Percentiles rank a stretch among this genome's conserved stretches.
phyloP scores from a whole-genome alignment of 2,329 filamentous ascomycete genomes.

The Sclerotinia trifoliorum region DNA sequence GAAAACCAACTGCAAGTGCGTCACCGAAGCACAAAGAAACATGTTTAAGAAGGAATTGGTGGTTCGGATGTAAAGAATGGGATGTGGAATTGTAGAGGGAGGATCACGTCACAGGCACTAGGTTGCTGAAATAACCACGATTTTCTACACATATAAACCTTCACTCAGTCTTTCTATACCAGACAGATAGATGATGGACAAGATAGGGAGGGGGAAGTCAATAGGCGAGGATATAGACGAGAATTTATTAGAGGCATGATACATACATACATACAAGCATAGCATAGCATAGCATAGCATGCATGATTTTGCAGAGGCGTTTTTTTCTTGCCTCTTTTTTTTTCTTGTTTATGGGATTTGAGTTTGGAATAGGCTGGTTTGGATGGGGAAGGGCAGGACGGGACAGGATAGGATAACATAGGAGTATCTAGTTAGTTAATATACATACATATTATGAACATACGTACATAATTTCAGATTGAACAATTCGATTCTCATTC shows the following conservation, averaged over 20 bases:
- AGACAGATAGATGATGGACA: neutral
- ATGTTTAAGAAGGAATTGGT: slow-evolving; percentile 34
- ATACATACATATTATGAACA: neutral
- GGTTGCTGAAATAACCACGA: neutral
- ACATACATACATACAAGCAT: neutral
- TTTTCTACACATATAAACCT: neutral
- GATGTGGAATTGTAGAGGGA: neutral
- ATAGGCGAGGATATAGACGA: neutral
- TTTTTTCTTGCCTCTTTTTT: neutral
- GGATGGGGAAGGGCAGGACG: neutral
- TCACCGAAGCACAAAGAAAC: slow-evolving; percentile 25
- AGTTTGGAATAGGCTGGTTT: neutral
- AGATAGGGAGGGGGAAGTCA: neutral
- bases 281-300: slow-evolving; percentile 14
- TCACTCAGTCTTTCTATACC: neutral
- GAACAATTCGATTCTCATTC: neutral
- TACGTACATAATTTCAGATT: neutral
- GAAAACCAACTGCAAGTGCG: slow-evolving; percentile 25
- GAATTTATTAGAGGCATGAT: slow-evolving; percentile 1
- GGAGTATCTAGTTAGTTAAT: neutral
- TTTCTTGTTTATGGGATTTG: neutral
- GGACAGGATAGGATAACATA: neutral
- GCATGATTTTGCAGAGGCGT: neutral
- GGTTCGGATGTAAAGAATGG: slow-evolving; percentile 38
- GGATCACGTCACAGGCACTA: too few species aligned